Percentiles rank a stretch among this genome's conserved stretches.
Conservation (phyloP, 108 stramenopile genomes). For the Fistulifera pelliculosa region DNA sequence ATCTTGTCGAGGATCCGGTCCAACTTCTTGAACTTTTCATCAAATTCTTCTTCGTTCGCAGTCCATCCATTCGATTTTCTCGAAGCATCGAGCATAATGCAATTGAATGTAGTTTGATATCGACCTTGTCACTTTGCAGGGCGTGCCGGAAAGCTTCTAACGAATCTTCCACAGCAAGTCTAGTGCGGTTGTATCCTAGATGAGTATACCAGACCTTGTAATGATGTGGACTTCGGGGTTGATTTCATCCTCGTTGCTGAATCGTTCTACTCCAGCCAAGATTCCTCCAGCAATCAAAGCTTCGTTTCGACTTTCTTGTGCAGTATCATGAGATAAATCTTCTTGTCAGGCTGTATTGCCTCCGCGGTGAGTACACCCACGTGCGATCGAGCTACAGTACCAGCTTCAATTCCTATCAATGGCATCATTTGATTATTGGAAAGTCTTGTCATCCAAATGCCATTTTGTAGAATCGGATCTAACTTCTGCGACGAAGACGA, state of each 20-base stretch:
- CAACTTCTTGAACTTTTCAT: too few relatives aligned
- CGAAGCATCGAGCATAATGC: slow-evolving; percentile 81
- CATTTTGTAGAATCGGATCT: background rate
- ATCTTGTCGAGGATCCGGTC: slow-evolving; percentile 65
- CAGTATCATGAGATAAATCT: slow-evolving; percentile 68
- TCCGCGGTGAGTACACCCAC: slow-evolving; percentile 29
- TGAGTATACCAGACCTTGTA: slow-evolving; percentile 90
- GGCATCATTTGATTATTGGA: slow-evolving; percentile 47
- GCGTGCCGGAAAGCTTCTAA: slow-evolving; percentile 32
- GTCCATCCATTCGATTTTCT: slow-evolving; percentile 75
- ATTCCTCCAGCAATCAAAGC: slow-evolving; percentile 55
- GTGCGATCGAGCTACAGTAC: slow-evolving; percentile 51
- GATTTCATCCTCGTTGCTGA: slow-evolving; percentile 3
- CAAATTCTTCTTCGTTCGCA: slow-evolving; percentile 65
- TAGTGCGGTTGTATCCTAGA: slow-evolving; percentile 77
- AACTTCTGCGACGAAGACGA: too few relatives aligned
- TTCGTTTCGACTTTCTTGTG: slow-evolving; percentile 63
- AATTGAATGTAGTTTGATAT: slow-evolving; percentile 56
- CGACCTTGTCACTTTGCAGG: slow-evolving; percentile 26
- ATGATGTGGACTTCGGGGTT: slow-evolving; percentile 53
- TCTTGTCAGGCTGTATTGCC: slow-evolving; percentile 28
- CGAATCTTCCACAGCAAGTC: slow-evolving; percentile 45
- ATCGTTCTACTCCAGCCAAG: slow-evolving; percentile 15
- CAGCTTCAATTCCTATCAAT: slow-evolving; percentile 70
- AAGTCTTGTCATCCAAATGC: slow-evolving; percentile 16